Evolutionary conservation across 192 early-diverging fungal genomes (phyloP).

Genomic region (Geranomyces michiganensis): DNA sequence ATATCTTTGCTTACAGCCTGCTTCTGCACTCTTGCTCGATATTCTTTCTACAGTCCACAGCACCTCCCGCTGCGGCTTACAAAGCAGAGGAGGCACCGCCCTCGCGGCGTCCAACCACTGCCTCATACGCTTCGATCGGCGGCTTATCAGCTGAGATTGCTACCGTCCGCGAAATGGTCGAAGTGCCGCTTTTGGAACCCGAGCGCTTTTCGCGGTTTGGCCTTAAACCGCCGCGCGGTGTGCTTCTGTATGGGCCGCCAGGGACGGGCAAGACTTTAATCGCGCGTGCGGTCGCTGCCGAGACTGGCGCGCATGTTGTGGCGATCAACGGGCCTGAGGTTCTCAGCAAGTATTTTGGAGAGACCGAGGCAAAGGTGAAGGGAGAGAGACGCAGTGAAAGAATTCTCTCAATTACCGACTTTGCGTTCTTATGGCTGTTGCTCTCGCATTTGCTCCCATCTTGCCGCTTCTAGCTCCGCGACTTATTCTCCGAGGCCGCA

Average conservation of each 20-base stretch:
- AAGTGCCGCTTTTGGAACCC: constrained; percentile 73
- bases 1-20: neutral
- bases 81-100: no score
- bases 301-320: constrained; percentile 66
- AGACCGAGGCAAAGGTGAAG: constrained; percentile 83
- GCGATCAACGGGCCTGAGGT: constrained; percentile 92
- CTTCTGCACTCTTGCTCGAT: no score
- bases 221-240: constrained; percentile 81
- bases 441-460: neutral
- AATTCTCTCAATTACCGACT: neutral
- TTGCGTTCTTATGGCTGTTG: neutral
- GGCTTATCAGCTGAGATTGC: constrained; percentile 75
- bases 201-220: constrained; percentile 75
- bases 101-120: no score
- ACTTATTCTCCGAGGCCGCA: constrained; percentile 58
- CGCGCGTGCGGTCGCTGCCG: constrained; percentile 63
- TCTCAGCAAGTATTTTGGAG: constrained; percentile 87
- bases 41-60: no score
- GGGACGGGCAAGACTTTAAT: constrained; percentile 68
- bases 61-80: no score
- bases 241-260: constrained; percentile 63
- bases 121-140: constrained; percentile 71
- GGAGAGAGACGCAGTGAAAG: no score
- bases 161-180: constrained; percentile 82
- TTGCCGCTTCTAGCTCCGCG: constrained; percentile 25